Evolutionary conservation across 1,284 basidiomycete species (phyloP).

Genomic region (Heliocybe sulcata): DNA sequence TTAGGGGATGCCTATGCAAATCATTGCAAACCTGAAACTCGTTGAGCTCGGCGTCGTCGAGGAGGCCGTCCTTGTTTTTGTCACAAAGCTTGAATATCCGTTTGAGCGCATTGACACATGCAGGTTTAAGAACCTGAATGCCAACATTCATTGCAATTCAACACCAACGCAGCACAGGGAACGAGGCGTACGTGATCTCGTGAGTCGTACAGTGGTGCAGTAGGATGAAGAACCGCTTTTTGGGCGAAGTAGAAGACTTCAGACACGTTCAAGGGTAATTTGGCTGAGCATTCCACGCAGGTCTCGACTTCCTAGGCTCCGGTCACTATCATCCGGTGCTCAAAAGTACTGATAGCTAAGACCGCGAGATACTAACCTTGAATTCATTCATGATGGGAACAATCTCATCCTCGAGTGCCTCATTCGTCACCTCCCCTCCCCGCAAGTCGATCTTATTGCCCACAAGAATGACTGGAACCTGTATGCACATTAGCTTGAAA

Average conservation of each 20-base stretch:
- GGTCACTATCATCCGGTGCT: slow-evolving; percentile 5
- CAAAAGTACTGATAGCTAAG: slow-evolving; percentile 5
- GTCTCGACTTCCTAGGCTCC: slow-evolving; percentile 86
- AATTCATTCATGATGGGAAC: slow-evolving; percentile 95
- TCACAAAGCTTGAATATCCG: slow-evolving; percentile 98
- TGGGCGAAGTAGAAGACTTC: slow-evolving; percentile 99
- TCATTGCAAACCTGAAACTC: slow-evolving; percentile 77
- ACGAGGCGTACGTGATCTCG: slow-evolving; percentile 76
- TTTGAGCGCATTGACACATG: slow-evolving; percentile 82
- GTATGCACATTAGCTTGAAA: slow-evolving; percentile 10
- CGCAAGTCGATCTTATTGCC: slow-evolving; percentile 98
- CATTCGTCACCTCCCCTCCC: slow-evolving; percentile 89
- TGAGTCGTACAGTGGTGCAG: slow-evolving; percentile 95
- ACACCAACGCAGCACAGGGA: too few species aligned
- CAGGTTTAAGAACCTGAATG: slow-evolving; percentile 82
- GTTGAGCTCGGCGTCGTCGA: slow-evolving; percentile 90
- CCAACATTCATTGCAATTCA: neutral
- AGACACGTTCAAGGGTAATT: slow-evolving; percentile 86
- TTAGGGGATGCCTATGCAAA: slow-evolving; percentile 5
- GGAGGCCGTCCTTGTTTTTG: slow-evolving; percentile 87
- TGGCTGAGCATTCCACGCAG: slow-evolving; percentile 94
- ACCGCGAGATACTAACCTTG: slow-evolving; percentile 53
- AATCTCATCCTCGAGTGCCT: slow-evolving; percentile 92
- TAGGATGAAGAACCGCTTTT: slow-evolving; percentile 96
- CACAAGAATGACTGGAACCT: slow-evolving; percentile 96